A percentile compares a stretch with the other conserved stretches of the same genome.
These are phyloP conservation scores for Trichomonascaceae sp. DNA, from an alignment of 1,139 yeast genomes.

Conservation along the genomic window DNA sequence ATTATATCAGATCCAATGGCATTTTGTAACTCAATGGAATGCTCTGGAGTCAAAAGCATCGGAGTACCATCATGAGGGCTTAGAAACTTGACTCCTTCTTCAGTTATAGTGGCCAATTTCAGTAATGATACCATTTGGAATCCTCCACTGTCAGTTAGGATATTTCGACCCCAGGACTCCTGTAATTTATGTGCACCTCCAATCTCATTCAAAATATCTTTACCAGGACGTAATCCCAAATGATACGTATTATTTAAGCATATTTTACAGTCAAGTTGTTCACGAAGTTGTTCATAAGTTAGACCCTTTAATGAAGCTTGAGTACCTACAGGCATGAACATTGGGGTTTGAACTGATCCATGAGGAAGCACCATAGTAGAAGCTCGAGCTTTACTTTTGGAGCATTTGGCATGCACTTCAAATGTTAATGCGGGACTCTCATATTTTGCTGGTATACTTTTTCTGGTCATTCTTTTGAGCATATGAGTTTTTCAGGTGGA, in stretches of 20 bases:
- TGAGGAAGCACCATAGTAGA: slow-evolving; percentile 39
- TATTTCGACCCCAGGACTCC: slow-evolving; percentile 37
- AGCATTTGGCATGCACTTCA: slow-evolving; percentile 37
- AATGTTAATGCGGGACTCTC: slow-evolving; percentile 32
- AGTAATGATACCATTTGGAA: slow-evolving; percentile 43
- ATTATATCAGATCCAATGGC: slow-evolving; percentile 42
- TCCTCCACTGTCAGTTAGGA: slow-evolving; percentile 41
- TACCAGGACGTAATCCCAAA: slow-evolving; percentile 40
- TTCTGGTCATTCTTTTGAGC: slow-evolving; percentile 6
- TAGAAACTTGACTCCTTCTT: slow-evolving; percentile 40
- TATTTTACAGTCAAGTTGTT: slow-evolving; percentile 35
- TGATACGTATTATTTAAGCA: slow-evolving; percentile 42
- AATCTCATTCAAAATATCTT: slow-evolving; percentile 36
- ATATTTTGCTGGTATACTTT: slow-evolving; percentile 1
- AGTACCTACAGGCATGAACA: slow-evolving; percentile 45
- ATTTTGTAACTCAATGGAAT: slow-evolving; percentile 39
- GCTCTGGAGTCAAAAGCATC: slow-evolving; percentile 43
- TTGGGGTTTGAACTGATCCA: slow-evolving; percentile 40
- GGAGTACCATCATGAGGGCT: slow-evolving; percentile 44
- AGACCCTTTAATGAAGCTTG: slow-evolving; percentile 43
- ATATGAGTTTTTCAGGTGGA: not conserved
- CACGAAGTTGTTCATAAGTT: slow-evolving; percentile 38
- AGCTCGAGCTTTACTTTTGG: slow-evolving; percentile 41
- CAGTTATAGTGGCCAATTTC: slow-evolving; percentile 41
- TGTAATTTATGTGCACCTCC: slow-evolving; percentile 42